Evolutionary conservation across 352 stramenopile genomes (phyloP).

Genomic region (Phytophthora agathidicida): DNA sequence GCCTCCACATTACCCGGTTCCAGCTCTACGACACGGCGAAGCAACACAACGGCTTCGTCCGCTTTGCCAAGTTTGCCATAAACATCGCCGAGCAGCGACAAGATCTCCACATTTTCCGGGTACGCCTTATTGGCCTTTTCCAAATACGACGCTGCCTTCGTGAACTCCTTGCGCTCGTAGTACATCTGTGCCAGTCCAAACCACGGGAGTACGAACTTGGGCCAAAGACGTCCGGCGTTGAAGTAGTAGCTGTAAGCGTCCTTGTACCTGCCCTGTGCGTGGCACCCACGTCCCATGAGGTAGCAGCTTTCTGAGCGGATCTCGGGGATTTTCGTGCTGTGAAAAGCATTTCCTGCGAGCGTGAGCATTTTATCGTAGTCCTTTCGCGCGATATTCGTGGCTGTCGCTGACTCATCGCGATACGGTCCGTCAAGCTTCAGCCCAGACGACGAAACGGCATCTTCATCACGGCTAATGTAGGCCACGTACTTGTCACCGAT

Average conservation of each 20-base stretch:
- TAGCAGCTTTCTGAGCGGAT: constrained; percentile 98
- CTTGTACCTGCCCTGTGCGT: constrained; percentile 94
- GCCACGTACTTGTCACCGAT: constrained; percentile 93
- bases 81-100: constrained; percentile 81
- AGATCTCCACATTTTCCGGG: constrained; percentile 86
- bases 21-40: constrained; percentile 84
- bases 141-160: constrained; percentile 83
- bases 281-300: constrained; percentile 95
- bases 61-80: constrained; percentile 86
- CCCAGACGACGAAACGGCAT: constrained; percentile 63
- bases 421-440: constrained; percentile 84
- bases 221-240: constrained; percentile 89
- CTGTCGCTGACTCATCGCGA: constrained; percentile 69
- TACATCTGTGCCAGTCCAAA: constrained; percentile 91
- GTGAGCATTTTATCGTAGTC: constrained; percentile 93
- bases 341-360: constrained; percentile 86
- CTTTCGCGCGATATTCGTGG: constrained; percentile 79
- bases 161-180: constrained; percentile 86
- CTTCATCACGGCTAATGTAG: constrained; percentile 79
- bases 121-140: constrained; percentile 92
- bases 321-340: constrained; percentile 88
- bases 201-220: constrained; percentile 88
- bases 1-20: constrained; percentile 88
- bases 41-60: constrained; percentile 77
- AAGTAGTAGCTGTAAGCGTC: constrained; percentile 97